Conservation (phyloP, 192 early-diverging fungal genomes). For the Gaertneriomyces sp. region DNA sequence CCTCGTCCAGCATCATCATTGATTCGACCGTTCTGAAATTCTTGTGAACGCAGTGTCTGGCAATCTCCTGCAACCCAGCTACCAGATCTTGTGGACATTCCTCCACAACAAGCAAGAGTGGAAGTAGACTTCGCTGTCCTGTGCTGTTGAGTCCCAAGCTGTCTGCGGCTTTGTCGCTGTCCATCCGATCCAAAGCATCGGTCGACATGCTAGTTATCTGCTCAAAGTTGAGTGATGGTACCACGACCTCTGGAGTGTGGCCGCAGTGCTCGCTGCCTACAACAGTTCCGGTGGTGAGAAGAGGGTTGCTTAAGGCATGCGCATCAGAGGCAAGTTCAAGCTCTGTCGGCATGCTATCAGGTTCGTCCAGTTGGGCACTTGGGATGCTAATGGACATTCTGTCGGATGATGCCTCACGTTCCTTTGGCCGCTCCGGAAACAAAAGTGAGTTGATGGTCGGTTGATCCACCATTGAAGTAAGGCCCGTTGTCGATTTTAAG, state of each 20-base stretch:
- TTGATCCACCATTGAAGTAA: no score
- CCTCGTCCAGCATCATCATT: constrained; percentile 5
- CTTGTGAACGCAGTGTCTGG: constrained; percentile 19
- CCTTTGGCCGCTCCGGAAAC: no score
- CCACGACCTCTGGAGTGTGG: constrained; percentile 20
- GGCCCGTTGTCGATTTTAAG: no score
- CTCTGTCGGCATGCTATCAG: no score
- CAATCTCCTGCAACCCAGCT: constrained; percentile 27
- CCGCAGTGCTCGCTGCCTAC: neutral
- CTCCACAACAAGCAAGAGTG: constrained; percentile 25
- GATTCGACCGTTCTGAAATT: constrained; percentile 30
- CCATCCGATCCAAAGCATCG: neutral
- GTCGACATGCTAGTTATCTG: constrained; percentile 5
- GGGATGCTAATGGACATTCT: no score
- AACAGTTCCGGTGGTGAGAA: no score
- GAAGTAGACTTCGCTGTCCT: constrained; percentile 1
- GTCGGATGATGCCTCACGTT: no score
- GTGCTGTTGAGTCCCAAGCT: no score
- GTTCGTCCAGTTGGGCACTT: no score
- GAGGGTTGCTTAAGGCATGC: no score
- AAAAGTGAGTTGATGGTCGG: no score
- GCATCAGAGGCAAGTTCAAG: no score
- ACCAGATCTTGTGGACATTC: constrained; percentile 25
- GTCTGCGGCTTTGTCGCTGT: neutral
- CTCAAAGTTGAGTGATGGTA: constrained; percentile 19